These are phyloP conservation scores for Phytopythium ostracodes DNA, from an alignment of 352 stramenopile genomes.

Conservation along the genomic window DNA sequence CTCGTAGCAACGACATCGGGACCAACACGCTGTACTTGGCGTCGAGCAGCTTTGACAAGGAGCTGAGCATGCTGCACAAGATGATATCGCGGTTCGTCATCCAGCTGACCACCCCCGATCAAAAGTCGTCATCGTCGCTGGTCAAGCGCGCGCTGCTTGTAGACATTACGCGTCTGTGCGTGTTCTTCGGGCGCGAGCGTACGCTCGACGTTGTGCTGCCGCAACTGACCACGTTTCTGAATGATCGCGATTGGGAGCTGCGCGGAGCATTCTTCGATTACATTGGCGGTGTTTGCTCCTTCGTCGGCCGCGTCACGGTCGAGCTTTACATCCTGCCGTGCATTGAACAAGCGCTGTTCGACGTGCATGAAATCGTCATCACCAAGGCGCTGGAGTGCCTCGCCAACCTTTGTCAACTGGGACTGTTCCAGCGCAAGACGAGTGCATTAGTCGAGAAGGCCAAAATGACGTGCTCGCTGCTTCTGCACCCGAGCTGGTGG, in stretches of 20 bases:
- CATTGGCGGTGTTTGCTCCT: slow-evolving; percentile 92
- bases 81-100: slow-evolving; percentile 94
- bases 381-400: slow-evolving; percentile 91
- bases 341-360: slow-evolving; percentile 96
- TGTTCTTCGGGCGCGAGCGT: slow-evolving; percentile 95
- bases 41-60: slow-evolving; percentile 90
- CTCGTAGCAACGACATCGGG: slow-evolving; percentile 27
- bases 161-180: slow-evolving; percentile 94
- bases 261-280: slow-evolving; percentile 90
- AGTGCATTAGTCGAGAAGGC: slow-evolving; percentile 82
- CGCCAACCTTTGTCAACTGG: slow-evolving; percentile 86
- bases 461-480: slow-evolving; percentile 75
- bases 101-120: slow-evolving; percentile 88
- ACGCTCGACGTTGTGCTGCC: slow-evolving; percentile 95
- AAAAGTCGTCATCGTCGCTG: slow-evolving; percentile 89
- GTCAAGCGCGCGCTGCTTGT: slow-evolving; percentile 93
- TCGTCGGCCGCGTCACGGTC: slow-evolving; percentile 90
- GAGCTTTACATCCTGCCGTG: slow-evolving; percentile 97
- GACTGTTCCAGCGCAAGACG: slow-evolving; percentile 87
- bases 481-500: slow-evolving; percentile 89
- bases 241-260: slow-evolving; percentile 93
- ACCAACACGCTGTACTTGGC: slow-evolving; percentile 46
- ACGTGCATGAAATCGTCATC: slow-evolving; percentile 96
- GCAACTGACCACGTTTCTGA: slow-evolving; percentile 96
- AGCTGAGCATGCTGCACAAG: slow-evolving; percentile 90